Evolutionary conservation across 2,329 filamentous ascomycete species (phyloP).

Genomic region (Claviceps spartinae): DNA sequence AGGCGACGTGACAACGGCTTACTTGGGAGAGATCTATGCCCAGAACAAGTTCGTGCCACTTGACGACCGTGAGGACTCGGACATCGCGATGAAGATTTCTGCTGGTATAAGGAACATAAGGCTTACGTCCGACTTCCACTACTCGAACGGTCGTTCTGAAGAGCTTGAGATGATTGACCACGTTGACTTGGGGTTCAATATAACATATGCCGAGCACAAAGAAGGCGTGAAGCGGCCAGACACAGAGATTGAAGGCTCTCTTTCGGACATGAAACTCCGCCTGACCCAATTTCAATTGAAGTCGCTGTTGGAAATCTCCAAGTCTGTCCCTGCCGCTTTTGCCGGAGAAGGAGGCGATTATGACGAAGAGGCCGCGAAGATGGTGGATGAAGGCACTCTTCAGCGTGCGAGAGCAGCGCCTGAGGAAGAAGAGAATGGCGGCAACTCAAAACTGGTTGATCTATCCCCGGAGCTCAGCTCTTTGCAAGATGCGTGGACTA

Average conservation of each 20-base stretch:
- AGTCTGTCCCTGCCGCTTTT: constrained; percentile 79
- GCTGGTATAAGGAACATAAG: constrained; percentile 86
- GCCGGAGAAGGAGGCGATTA: constrained; percentile 51
- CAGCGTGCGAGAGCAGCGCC: constrained; percentile 32
- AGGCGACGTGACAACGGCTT: constrained; percentile 78
- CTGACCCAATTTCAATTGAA: constrained; percentile 86
- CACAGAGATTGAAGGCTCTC: constrained; percentile 76
- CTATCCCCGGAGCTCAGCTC: constrained; percentile 58
- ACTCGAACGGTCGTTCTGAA: constrained; percentile 56
- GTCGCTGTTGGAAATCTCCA: constrained; percentile 76
- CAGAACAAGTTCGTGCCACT: constrained; percentile 84
- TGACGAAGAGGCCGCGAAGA: constrained; percentile 60
- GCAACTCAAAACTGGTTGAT: constrained; percentile 33
- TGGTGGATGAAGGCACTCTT: constrained; percentile 48
- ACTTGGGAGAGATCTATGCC: constrained; percentile 92
- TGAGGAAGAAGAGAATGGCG: constrained; percentile 16
- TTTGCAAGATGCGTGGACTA: constrained; percentile 68
- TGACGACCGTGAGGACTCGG: constrained; percentile 59
- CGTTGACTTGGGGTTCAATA: constrained; percentile 83
- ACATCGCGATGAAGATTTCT: constrained; percentile 77
- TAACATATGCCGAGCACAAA: constrained; percentile 83
- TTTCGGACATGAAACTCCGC: constrained; percentile 85
- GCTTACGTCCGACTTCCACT: constrained; percentile 81
- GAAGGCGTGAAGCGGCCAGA: constrained; percentile 68
- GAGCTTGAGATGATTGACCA: constrained; percentile 95